Evolutionary conservation across 306 rosid species (phyloP), one percentile per base, ranked within the genome.

Genomic region (Cucumis cinereus): DNA sequence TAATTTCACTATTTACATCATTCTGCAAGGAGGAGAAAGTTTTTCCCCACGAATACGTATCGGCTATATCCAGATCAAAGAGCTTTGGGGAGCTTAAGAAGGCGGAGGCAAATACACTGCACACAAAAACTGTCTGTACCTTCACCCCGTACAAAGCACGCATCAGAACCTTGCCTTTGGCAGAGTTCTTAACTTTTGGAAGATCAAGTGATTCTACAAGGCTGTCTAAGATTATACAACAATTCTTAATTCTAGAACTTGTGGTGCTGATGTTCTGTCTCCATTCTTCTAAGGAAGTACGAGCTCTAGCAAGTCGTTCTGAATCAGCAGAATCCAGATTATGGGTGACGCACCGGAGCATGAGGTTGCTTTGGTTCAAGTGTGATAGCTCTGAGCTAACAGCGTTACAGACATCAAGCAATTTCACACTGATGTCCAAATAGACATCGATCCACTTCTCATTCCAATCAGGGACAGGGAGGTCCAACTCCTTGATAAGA

Each of bases 181-280:
- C 93, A 12, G 93, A 90, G 81, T 93, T 93, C 81, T 93, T 93
- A 17, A 89, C 93, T 89, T 93, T 93, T 1, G 95, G 97, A 41
- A 86, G 91, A 82, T 93, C 90, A 75, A 93, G 87, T 45, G 98
- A 86, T 66, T 79, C 81, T 63, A 71, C 86, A 56, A 93, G 91
- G 74, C 84, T 73, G 81, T 89, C 90, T 41, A 93, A 79, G 71
- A 93, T 86, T 60, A 82, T 40, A 81, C 81, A 60, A 64, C 93
- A 93, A 71, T 84, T 88, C 77, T 85, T 86, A 57, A 91, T 83
- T 81, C 88, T 90, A 20, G 90, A 84, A 69, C 85, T 89, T 83
- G 72, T 74, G 8, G 88, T 63, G 74, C 38, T 64, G 13, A 88
- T 77, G 68, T 82, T 90, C 52, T 71, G 83, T 82, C 76, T 86